Conservation (phyloP, 2,329 filamentous ascomycete species). For the Botrytis deweyae region DNA sequence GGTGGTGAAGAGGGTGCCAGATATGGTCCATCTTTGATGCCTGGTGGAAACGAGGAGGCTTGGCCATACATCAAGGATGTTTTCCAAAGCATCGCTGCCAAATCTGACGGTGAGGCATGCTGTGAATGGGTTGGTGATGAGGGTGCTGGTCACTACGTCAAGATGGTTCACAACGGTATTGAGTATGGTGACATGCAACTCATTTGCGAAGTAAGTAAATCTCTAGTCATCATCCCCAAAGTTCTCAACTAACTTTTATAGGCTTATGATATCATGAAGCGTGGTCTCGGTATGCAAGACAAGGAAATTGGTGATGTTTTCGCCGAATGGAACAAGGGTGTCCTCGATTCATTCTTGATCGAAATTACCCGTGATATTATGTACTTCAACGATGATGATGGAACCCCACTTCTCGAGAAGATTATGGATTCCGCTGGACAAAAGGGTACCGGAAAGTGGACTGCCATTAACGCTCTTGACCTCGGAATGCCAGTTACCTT, state of each 20-base stretch:
- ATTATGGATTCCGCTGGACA: slow-evolving; percentile 97
- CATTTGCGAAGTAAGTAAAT: slow-evolving; percentile 81
- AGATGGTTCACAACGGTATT: slow-evolving; percentile 99
- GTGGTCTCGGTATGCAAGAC: slow-evolving; percentile 80
- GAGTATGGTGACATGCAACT: slow-evolving; percentile 99
- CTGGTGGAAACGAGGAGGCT: slow-evolving; percentile 95
- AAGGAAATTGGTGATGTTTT: slow-evolving; percentile 97
- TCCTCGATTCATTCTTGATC: slow-evolving; percentile 98
- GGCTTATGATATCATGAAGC: slow-evolving; percentile 99
- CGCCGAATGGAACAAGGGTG: slow-evolving; percentile 96
- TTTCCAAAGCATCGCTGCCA: slow-evolving; percentile 96
- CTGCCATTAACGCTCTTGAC: slow-evolving; percentile 97
- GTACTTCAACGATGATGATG: slow-evolving; percentile 96
- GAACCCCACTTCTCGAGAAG: slow-evolving; percentile 91
- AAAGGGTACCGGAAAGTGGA: slow-evolving; percentile 99
- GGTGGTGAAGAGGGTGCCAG: slow-evolving; percentile 99
- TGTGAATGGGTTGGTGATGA: slow-evolving; percentile 99
- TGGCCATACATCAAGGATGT: slow-evolving; percentile 99
- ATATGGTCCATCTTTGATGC: slow-evolving; percentile 97
- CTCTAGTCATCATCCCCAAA: not conserved
- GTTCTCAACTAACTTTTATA: slow-evolving; percentile 43
- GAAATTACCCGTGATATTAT: slow-evolving; percentile 99
- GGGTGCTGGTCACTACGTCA: slow-evolving; percentile 99
- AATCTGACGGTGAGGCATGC: slow-evolving; percentile 95
- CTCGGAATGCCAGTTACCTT: slow-evolving; percentile 98